These are phyloP conservation scores for Magnolia officinalis DNA, from an alignment of 164 flowering plant genomes.

Conservation along the genomic window DNA sequence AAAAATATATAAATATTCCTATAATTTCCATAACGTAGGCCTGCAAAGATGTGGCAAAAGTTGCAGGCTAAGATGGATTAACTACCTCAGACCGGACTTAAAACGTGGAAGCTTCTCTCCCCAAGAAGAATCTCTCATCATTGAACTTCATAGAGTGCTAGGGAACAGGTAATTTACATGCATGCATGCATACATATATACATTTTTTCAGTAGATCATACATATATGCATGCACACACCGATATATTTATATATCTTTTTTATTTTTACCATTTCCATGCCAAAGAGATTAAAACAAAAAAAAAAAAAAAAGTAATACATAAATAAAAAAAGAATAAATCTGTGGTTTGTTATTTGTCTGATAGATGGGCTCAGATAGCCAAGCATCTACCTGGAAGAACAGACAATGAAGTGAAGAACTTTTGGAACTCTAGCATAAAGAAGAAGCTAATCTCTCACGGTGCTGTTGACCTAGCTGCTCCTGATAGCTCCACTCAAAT, in stretches of 20 bases:
- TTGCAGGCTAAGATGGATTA: conserved; percentile 87
- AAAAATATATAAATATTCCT: neutral
- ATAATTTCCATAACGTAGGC: conserved; percentile 34
- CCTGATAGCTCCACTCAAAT: conserved; percentile 18
- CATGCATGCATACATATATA: neutral
- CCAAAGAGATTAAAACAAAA: no score
- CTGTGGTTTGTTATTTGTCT: neutral
- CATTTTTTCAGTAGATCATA: no score
- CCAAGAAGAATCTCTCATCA: conserved; percentile 76
- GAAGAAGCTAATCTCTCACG: conserved; percentile 57
- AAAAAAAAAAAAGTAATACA: neutral
- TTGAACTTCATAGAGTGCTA: conserved; percentile 71
- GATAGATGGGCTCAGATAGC: conserved; percentile 94
- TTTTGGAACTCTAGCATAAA: conserved; percentile 92
- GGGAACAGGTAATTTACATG: conserved; percentile 64
- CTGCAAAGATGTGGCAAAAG: conserved; percentile 93
- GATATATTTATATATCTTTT: no score
- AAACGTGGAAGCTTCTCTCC: conserved; percentile 82
- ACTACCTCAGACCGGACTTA: conserved; percentile 80
- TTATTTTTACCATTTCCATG: no score
- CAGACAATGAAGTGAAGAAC: conserved; percentile 94
- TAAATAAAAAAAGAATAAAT: neutral
- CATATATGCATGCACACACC: no score
- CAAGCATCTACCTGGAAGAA: conserved; percentile 81
- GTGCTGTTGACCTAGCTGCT: conserved; percentile 10